These are phyloP conservation scores for Calonectria multiphialidica DNA, from an alignment of 2,329 filamentous ascomycete genomes.

Conservation along the genomic window DNA sequence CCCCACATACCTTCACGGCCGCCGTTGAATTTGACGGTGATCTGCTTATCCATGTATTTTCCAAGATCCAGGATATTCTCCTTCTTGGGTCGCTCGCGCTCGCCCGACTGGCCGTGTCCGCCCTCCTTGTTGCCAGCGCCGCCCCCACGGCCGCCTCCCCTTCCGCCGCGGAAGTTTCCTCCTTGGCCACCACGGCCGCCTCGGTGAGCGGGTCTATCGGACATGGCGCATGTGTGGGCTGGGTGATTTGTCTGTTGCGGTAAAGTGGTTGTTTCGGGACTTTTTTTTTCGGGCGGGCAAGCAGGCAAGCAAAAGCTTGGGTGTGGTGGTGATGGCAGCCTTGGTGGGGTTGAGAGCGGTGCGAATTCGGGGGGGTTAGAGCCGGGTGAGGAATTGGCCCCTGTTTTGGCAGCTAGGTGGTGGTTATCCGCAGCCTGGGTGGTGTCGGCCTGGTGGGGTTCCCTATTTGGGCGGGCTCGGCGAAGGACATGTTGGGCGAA, in stretches of 20 bases:
- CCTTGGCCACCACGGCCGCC: conserved; percentile 58
- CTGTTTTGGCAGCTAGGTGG: background rate
- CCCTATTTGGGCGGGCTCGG: background rate
- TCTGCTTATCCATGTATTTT: conserved; percentile 98
- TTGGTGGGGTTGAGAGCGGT: conserved; percentile 20
- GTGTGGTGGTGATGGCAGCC: conserved; percentile 21
- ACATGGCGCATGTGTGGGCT: conserved; percentile 53
- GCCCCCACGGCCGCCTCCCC: conserved; percentile 61
- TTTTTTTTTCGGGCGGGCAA: conserved; percentile 4
- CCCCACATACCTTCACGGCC: conserved; percentile 81
- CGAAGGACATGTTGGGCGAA: background rate
- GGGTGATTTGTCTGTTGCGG: conserved; percentile 1
- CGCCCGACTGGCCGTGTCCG: conserved; percentile 54
- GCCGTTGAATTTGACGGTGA: conserved; percentile 96
- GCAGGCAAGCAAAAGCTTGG: conserved; percentile 17
- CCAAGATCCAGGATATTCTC: conserved; percentile 96
- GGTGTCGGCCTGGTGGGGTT: conserved; percentile 4
- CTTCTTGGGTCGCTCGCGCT: conserved; percentile 89
- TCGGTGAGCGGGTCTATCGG: conserved; percentile 63
- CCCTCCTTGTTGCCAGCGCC: conserved; percentile 47
- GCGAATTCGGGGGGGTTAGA: conserved; percentile 11
- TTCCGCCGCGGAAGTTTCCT: conserved; percentile 56
- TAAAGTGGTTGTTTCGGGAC: background rate
- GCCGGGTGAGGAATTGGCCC: background rate
- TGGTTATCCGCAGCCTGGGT: background rate